Evolutionary conservation across 2,329 filamentous ascomycete species (phyloP).

Genomic region (Colletotrichum liaoningense): DNA sequence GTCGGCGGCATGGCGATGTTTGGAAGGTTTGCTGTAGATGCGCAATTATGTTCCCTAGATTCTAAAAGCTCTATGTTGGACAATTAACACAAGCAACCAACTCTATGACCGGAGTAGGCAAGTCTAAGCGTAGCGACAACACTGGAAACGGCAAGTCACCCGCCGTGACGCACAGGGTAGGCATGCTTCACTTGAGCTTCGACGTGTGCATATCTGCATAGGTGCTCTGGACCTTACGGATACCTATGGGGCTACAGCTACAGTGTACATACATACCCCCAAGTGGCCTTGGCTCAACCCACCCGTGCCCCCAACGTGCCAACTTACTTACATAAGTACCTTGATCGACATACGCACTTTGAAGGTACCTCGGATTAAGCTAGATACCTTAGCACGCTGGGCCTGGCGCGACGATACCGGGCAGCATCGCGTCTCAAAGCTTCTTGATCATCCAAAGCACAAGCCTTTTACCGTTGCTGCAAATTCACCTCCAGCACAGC

Average conservation of each 20-base stretch:
- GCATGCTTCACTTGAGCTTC: background rate
- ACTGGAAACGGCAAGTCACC: background rate
- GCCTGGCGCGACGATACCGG: background rate
- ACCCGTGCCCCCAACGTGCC: too few relatives aligned
- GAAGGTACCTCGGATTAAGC: background rate
- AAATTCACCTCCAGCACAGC: background rate
- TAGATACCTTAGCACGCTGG: background rate
- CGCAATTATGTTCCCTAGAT: background rate
- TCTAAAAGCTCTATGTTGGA: background rate
- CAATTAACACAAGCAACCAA: background rate
- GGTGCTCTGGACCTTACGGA: background rate
- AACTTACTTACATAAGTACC: too few relatives aligned
- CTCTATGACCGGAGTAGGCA: background rate
- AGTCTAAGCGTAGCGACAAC: background rate
- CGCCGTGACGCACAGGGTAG: background rate
- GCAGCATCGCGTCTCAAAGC: background rate
- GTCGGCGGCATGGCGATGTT: constrained; percentile 61
- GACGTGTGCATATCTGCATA: background rate
- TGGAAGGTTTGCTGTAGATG: background rate
- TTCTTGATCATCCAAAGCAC: background rate
- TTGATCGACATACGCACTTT: too few relatives aligned
- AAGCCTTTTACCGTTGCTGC: background rate
- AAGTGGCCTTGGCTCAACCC: too few relatives aligned
- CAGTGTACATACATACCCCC: too few relatives aligned
- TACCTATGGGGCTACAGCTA: background rate